Base-by-base conservation (phyloP, 441 rosid species). In the Gossypium gossypioides region DNA sequence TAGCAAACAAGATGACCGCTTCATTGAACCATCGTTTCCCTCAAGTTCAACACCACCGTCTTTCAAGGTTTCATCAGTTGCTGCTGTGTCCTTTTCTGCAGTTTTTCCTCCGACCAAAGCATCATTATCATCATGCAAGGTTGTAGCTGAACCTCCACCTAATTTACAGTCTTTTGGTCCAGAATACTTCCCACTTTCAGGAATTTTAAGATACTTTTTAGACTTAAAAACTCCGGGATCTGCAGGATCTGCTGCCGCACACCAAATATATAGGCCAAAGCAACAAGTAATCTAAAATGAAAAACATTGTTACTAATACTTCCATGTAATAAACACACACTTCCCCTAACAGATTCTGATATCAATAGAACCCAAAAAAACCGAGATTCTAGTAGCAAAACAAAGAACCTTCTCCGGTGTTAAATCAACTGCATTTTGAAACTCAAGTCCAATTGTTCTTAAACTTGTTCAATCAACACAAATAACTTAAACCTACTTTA, bases 201-300 rank as follows among this genome's bases (percentile, higher is more conserved):
- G 88, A 77, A 87, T 72, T 46, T 85, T 82, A 40, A 89, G 85
- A 82, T 92, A 92, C 80, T 91, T 95, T 74, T 91, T 92, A 18
- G 99, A 95, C 76, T 83, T 86, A 69, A 91, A 92, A 74, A 95
- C 99, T 80, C 97, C 97, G 6, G 84, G 77, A 71, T 92, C 99
- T 22, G 97, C 97, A 71, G 99, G 97, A 82, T 95, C 96, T 19
- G 97, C 87, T 8, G 97, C 96, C 5, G 97, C 97, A 78, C 99
- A 92, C 99, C 97, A 95, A 74, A 95, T 88, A 75, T 92, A 92
- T 60, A 92, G 91, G 65, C 97, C 92, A 75, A 95, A 88, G 81
- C 81, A 96, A 72, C 89, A 88, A 6, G 84, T 79, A 79, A 95
- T 87, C 99, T 95, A 79, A 40, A 81, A 81, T 76, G 62, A 71